Percentiles rank a stretch among this genome's conserved stretches.
Evolutionary conservation across 1,284 basidiomycete species (phyloP).

Genomic region (Mrakiaceae sp.): DNA sequence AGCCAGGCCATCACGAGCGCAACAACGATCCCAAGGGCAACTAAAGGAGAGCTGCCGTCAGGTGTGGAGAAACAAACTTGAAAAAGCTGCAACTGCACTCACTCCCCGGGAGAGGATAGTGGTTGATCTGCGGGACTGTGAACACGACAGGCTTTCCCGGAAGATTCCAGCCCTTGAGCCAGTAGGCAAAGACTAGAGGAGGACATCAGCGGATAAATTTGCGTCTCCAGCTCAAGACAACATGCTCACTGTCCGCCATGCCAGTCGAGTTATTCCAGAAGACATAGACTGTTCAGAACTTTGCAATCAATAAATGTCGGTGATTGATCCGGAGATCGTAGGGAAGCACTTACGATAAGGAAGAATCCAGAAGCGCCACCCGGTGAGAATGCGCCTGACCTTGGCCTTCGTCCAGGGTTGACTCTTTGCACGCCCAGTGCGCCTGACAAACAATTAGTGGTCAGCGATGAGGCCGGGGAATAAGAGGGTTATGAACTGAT

Average conservation of each 20-base stretch:
- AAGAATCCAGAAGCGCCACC: background rate
- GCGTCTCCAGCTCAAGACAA: too few relatives aligned
- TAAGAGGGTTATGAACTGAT: background rate
- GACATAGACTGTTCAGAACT: background rate
- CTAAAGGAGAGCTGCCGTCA: too few relatives aligned
- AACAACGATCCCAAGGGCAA: too few relatives aligned
- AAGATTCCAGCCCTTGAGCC: background rate
- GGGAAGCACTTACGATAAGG: background rate
- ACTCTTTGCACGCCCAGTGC: background rate
- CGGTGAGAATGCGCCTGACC: background rate
- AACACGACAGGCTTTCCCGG: background rate
- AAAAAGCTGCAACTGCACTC: background rate
- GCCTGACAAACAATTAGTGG: too few relatives aligned
- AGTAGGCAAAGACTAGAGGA: background rate
- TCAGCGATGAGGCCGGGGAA: background rate
- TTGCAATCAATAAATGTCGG: background rate
- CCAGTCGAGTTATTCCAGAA: background rate
- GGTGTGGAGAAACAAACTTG: too few relatives aligned
- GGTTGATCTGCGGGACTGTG: constrained; percentile 1
- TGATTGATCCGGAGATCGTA: background rate
- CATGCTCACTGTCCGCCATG: too few relatives aligned
- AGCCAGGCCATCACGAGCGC: too few relatives aligned
- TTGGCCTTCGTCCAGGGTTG: background rate
- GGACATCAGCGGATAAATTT: background rate
- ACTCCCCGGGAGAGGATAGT: background rate